Percentiles rank a stretch among this genome's conserved stretches.
Evolutionary conservation across 176 grass and related monocot genomes (phyloP).

Genomic region (Carex myosuroides): DNA sequence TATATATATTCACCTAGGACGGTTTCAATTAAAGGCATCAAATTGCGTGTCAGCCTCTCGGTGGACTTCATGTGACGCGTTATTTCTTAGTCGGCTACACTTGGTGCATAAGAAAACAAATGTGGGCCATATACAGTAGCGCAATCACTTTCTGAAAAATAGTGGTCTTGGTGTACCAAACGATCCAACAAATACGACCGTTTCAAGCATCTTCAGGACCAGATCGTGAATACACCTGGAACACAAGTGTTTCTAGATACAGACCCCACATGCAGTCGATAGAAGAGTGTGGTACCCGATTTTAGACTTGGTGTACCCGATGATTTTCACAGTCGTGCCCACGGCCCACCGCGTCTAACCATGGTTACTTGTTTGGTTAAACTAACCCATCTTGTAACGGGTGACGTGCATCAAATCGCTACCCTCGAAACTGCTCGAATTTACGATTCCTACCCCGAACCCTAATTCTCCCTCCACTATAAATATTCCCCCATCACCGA

Average conservation of each 20-base stretch:
- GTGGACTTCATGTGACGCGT: background rate
- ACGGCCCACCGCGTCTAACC: background rate
- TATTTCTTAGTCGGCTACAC: background rate
- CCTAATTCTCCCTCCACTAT: conserved; percentile 7
- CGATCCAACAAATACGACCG: background rate
- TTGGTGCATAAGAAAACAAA: background rate
- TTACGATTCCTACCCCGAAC: conserved; percentile 12
- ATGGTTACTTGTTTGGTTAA: conserved; percentile 22
- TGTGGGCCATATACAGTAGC: background rate
- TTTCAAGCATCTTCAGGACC: background rate
- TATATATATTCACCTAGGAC: background rate
- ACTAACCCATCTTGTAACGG: conserved; percentile 6
- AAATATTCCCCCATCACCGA: conserved; percentile 17
- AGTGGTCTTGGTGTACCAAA: background rate
- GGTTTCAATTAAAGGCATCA: background rate
- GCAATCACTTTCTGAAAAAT: background rate
- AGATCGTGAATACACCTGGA: background rate
- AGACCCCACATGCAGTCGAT: background rate
- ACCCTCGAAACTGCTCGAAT: background rate
- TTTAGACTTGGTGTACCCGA: background rate
- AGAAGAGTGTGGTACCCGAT: background rate
- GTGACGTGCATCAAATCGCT: background rate
- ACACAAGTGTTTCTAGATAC: background rate
- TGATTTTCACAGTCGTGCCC: background rate
- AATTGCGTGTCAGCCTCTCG: conserved; percentile 12